Evolutionary conservation across 106 monocot genomes (phyloP), one percentile per base, ranked within the genome.

Genomic region (Platanthera guangdongensis): DNA sequence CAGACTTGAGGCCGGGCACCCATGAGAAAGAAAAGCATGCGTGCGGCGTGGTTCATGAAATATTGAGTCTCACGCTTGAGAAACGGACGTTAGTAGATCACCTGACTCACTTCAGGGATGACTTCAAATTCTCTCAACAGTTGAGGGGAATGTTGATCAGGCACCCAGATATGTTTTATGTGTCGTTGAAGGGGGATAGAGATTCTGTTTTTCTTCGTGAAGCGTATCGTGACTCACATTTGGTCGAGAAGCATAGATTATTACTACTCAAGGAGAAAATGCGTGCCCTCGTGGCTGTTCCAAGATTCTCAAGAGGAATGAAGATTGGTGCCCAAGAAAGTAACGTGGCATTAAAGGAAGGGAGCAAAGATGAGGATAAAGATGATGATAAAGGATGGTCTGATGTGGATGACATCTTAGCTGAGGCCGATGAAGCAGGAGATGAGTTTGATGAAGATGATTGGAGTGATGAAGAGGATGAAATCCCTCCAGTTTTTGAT

Each of bases 191-290:
- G 71, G 97, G 97, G 68, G 91, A 91, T 21, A 94, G 97, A 73
- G 97, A 97, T 71, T 94, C 97, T 0, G 94, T 97, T 68, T 97
- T 97, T 49, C 94, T 97, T 47, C 89, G 97, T 32, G 97, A 97
- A 77, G 97, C 94, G 7, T 97, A 97, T 76, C 85, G 76, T 19
- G 89, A 88, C 68, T 97, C 97, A 8, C 85, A 97, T 19, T 81
- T 97, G 48, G 49, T 94, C n/a, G 97, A 92, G 74, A 97, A 94
- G 81, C 82, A 91, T 76, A 89, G 79, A 77, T 46, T 97, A 77
- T 74, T 91, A 77, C 12, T 97, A 4, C 67, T 94, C 4, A 97
- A 97, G 84, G 94, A 97, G 81, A 97, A 97, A 84, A 47, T 97
- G 81, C 74, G 97, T 57, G 87, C 87, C 7, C 91, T 97, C 77